Evolutionary conservation across 2,329 filamentous ascomycete species (phyloP), one percentile per base, ranked within the genome.

Genomic region (Zymoseptoria tritici): DNA sequence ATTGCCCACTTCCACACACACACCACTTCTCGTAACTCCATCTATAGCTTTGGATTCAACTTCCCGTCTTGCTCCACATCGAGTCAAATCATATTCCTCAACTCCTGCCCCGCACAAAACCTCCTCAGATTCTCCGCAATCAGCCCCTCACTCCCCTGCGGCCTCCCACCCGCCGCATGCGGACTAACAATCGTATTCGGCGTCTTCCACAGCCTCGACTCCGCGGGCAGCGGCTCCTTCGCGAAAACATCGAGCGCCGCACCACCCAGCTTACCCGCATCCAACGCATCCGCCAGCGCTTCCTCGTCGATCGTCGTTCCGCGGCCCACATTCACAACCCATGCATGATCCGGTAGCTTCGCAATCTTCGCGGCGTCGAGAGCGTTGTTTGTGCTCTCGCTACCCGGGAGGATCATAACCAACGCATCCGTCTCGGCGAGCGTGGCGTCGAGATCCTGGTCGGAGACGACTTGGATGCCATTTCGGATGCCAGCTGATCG

Each of bases 301-400:
- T 68, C 68, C 66, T 83, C 81, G 56, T 83, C 77, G 16, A 82
- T 76, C 16, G 90, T 75, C 2, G 86, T 85, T 0, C 86, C 88
- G 2, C 88, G 77, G 6, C 85, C 85, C 0, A 87, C 88, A 69
- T 91, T 91, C 53, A 91, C 76, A 9, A 91, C 76, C n/a, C 90
- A 73, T 0, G 85, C 82, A 70, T 86, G 84, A 63, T 78, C 79
- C 46, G 84, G 83, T 62, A 86, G 73, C 52, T 79, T 68, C 63
- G 72, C 75, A 52, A 86, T 69, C 7, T 82, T 72, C 71, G 83
- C 81, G 26, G 76, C 77, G 65, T 81, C 82, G 60, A 86, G 76
- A 1, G 76, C 83, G 66, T 86, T 74, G 42, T 74, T 74, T 24
- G 84, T 86, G n/a, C 77, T 75, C 8, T 80, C 81, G 42, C 79